Evolutionary conservation across 495 filamentous ascomycete genomes (phyloP).

Genomic region (Haplographium delicatum): DNA sequence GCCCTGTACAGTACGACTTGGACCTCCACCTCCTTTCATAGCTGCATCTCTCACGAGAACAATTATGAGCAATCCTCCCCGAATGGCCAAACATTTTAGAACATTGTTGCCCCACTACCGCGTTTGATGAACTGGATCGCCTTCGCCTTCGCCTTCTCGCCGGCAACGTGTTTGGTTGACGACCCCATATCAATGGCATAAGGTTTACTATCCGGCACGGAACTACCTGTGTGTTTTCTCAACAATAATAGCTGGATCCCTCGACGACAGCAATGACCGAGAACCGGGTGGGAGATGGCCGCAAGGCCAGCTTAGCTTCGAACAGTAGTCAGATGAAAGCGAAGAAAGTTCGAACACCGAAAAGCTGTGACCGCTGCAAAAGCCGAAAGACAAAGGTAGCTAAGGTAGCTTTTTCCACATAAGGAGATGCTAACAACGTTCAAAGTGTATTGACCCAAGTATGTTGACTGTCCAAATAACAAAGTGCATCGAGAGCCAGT

Average conservation of each 20-base stretch:
- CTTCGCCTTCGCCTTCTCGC: no score
- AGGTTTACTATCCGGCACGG: no score
- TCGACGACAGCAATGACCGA: constrained; percentile 4
- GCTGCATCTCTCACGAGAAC: no score
- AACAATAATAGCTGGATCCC: no score
- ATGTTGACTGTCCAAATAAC: not conserved
- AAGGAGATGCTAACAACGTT: not conserved
- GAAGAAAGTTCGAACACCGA: constrained; percentile 15
- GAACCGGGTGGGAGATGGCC: not conserved
- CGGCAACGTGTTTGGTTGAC: no score
- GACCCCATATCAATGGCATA: no score
- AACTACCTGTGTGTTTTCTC: no score
- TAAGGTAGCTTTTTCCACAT: not conserved
- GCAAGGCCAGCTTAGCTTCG: not conserved
- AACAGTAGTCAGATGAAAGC: constrained; percentile 5
- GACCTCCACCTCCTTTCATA: not conserved
- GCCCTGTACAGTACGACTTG: not conserved
- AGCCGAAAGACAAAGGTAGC: constrained; percentile 21
- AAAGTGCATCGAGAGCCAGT: no score
- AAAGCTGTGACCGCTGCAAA: constrained; percentile 22
- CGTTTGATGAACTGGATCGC: no score
- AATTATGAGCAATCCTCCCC: no score
- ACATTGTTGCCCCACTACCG: not conserved
- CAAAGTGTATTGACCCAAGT: constrained; percentile 19
- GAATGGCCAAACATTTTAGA: no score